Base-by-base conservation (phyloP, 345 rosid genomes). In the Salix exigua region DNA sequence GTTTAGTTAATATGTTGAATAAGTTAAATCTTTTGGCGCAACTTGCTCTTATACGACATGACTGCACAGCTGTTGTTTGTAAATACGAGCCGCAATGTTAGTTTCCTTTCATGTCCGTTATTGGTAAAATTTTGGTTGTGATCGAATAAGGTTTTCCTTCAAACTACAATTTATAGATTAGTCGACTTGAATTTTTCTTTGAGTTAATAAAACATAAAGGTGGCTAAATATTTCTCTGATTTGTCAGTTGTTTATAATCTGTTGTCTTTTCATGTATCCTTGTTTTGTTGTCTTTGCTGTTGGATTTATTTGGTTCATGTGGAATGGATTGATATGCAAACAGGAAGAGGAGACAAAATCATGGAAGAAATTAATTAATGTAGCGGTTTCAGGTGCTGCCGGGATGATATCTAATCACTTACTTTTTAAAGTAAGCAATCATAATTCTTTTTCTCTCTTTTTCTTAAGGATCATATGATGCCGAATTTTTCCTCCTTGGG, bases 351-450 rank as follows among this genome's bases (percentile, higher is more conserved):
- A 93, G 88, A 96, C 99, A 74, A 91, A 82, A 86, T 80, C 93
- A 73, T 96, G 98, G 99, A 91, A 93, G 87, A 96, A 92, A 84
- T 44, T 87, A 58, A 87, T 96, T 55, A 89, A 83, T 75, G 83
- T 96, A 37, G 88, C 94, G 19, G 97, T 96, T 12, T 96, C 99
- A 67, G 99, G 98, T 70, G 98, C 97, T 71, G 98, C 99, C 75
- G 99, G 99, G 51, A 96, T 89, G 97, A 96, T 96, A 30, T 86
- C 99, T 19, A 93, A 96, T 77, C 98, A 96, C 79, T 91, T 96
- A 65, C 96, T 96, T 73, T 96, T 93, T 91, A 96, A 96, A 84
- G 99, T 93, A 87, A 87, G 88, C 40, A 2, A 44, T 77, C 44
- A 2, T 61, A 10, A 5, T 35, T 23, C 42, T 37, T 10, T 55